A percentile compares a stretch with the other conserved stretches of the same genome.
Evolutionary conservation across 2,329 filamentous ascomycete genomes (phyloP).

Genomic region (Truncatella angustata): DNA sequence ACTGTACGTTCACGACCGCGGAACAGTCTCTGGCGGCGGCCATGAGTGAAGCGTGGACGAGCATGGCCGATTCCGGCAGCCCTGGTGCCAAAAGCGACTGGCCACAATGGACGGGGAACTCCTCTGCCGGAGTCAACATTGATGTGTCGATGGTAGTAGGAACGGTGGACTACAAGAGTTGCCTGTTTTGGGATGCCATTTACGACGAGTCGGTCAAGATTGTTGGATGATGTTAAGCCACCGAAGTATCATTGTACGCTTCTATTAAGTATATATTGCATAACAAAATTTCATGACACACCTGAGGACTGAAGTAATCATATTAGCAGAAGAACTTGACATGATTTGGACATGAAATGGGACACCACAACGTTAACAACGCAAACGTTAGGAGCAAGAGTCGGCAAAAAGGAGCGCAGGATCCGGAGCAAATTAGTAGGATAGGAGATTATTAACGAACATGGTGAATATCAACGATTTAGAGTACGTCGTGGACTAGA

Average conservation of each 20-base stretch:
- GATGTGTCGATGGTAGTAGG: slow-evolving; percentile 11
- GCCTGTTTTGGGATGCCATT: slow-evolving; percentile 19
- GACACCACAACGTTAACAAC: too few species aligned
- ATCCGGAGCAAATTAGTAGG: too few species aligned
- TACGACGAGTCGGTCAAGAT: slow-evolving; percentile 12
- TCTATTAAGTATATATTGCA: neutral
- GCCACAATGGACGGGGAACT: slow-evolving; percentile 16
- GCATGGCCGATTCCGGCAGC: slow-evolving; percentile 20
- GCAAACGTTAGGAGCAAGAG: too few species aligned
- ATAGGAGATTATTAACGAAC: too few species aligned
- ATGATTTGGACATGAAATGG: too few species aligned
- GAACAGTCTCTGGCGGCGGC: slow-evolving; percentile 19
- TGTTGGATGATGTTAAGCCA: neutral
- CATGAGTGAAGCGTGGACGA: slow-evolving; percentile 25
- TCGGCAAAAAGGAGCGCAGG: too few species aligned
- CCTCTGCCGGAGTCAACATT: slow-evolving; percentile 14
- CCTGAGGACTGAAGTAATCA: too few species aligned
- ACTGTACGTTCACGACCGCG: slow-evolving; percentile 19
- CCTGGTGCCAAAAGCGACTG: slow-evolving; percentile 16
- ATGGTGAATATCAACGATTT: too few species aligned
- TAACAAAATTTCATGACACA: too few species aligned
- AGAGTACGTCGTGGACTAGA: too few species aligned
- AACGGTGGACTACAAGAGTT: slow-evolving; percentile 17
- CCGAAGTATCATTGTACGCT: too few species aligned
- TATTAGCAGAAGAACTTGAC: too few species aligned